Conservation (phyloP, 73 alveolate genomes). For the Paramecium sexaurelia region DNA sequence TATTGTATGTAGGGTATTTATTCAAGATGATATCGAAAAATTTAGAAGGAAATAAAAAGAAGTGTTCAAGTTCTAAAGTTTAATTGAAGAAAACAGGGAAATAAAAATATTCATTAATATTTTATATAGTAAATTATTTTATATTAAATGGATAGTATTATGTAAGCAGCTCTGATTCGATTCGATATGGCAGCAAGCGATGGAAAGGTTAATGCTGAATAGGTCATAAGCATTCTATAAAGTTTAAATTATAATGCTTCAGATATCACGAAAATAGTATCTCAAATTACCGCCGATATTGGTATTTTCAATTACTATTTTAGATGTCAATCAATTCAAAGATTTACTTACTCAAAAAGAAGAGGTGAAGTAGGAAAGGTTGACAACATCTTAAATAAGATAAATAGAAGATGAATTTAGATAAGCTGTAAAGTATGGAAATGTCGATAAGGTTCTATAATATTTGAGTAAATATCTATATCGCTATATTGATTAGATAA, state of each 20-base stretch:
- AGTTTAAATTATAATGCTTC: neutral
- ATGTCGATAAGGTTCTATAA: neutral
- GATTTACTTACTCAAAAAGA: neutral
- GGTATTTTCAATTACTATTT: neutral
- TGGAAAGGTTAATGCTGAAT: neutral
- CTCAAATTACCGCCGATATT: constrained; percentile 10
- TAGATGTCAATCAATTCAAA: neutral
- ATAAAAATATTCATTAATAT: too few species aligned
- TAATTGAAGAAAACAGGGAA: too few species aligned
- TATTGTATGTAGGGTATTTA: too few species aligned
- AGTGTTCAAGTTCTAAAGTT: too few species aligned
- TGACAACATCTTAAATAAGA: neutral
- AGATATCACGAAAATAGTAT: neutral
- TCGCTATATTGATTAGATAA: neutral
- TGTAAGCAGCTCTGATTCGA: neutral
- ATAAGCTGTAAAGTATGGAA: neutral
- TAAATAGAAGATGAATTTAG: constrained; percentile 7
- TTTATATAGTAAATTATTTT: neutral
- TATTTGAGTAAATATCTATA: neutral
- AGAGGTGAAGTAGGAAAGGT: neutral
- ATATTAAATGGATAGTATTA: neutral
- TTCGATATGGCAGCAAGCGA: constrained; percentile 26
- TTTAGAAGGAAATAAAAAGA: too few species aligned
- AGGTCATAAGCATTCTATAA: constrained; percentile 9
- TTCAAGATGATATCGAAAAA: too few species aligned